Conservation (phyloP, 1,284 basidiomycete genomes). For the Ceratobasidium sp. region DNA sequence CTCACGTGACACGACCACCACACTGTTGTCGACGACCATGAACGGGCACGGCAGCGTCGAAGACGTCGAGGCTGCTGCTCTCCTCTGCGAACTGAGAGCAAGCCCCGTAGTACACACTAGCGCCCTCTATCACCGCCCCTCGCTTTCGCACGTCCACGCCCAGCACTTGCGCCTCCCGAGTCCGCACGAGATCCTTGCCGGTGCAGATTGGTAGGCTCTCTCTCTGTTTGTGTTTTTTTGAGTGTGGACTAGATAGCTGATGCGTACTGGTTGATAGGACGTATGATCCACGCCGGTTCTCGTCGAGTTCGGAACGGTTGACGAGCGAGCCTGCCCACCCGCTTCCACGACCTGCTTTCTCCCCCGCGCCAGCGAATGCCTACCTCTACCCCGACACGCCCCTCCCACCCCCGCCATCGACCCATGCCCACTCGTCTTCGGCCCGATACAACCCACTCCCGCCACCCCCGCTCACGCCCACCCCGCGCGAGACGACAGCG, state of each 20-base stretch:
- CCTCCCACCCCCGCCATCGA: background rate
- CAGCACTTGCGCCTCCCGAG: conserved; percentile 24
- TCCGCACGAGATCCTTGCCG: conserved; percentile 37
- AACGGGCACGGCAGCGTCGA: conserved; percentile 34
- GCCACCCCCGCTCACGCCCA: background rate
- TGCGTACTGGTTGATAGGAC: too few species aligned
- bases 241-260: background rate
- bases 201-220: conserved; percentile 3
- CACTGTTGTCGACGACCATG: conserved; percentile 34
- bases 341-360: conserved; percentile 3
- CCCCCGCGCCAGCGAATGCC: conserved; percentile 5
- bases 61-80: conserved; percentile 29
- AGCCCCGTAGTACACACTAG: conserved; percentile 18
- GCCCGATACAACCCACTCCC: conserved; percentile 2
- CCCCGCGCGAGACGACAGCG: background rate
- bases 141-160: conserved; percentile 6
- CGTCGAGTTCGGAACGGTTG: background rate
- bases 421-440: background rate
- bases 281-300: background rate
- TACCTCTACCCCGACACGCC: conserved; percentile 15
- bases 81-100: conserved; percentile 28
- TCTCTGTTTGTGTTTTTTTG: background rate
- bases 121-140: background rate
- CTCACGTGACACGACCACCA: too few species aligned
- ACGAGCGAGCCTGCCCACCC: conserved; percentile 6